A percentile compares a stretch with the other conserved stretches of the same genome.
These are phyloP conservation scores for Colletotrichum abscissum DNA, from an alignment of 2,329 filamentous ascomycete species.

Conservation along the genomic window DNA sequence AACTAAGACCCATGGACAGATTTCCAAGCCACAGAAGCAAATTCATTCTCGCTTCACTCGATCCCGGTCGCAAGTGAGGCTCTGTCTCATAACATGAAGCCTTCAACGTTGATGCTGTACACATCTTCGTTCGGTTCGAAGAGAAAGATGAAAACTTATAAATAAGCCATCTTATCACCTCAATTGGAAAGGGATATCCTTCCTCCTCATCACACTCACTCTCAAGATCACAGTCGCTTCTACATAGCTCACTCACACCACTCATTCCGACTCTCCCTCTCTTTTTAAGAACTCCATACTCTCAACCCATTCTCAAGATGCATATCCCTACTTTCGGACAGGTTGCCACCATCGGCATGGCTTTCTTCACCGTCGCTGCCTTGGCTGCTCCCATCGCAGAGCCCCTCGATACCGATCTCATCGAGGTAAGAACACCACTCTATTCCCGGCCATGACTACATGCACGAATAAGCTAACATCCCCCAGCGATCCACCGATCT, in stretches of 20 bases:
- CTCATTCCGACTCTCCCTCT: neutral
- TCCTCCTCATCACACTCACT: conserved; percentile 12
- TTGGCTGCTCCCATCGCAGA: conserved; percentile 22
- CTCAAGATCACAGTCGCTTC: conserved; percentile 15
- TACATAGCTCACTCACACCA: neutral
- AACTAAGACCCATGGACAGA: neutral
- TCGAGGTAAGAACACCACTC: conserved; percentile 2
- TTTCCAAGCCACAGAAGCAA: neutral
- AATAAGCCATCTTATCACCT: neutral
- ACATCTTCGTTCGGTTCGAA: neutral
- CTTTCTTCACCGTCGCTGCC: conserved; percentile 24
- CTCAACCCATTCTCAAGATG: conserved; percentile 16
- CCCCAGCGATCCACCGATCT: conserved; percentile 22
- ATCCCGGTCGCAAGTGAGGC: neutral
- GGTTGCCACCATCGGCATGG: conserved; percentile 31
- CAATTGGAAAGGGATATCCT: neutral
- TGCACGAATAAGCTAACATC: neutral
- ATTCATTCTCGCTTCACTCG: neutral
- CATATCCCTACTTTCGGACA: conserved; percentile 29
- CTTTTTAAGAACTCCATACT: neutral
- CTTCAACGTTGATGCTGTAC: neutral
- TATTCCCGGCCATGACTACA: neutral
- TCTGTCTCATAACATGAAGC: neutral
- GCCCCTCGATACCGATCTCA: conserved; percentile 6
- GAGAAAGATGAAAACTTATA: neutral